A percentile compares a stretch with the other conserved stretches of the same genome.
These are phyloP conservation scores for Fusarium annulatum DNA, from an alignment of 2,329 filamentous ascomycete genomes.

Conservation along the genomic window DNA sequence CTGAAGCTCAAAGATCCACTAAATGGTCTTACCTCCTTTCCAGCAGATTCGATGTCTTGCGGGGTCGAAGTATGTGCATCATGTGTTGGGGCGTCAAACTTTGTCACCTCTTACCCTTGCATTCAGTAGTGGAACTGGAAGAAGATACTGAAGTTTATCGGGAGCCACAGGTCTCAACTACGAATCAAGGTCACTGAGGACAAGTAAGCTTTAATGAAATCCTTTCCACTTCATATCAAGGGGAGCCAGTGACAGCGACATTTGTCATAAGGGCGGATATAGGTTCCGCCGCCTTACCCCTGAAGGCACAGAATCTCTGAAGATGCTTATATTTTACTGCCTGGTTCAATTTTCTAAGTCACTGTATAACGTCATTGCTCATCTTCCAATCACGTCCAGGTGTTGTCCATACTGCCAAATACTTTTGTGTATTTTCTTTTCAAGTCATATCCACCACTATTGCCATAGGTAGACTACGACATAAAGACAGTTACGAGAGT, in stretches of 20 bases:
- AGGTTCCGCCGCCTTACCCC: not conserved
- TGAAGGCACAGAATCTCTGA: not conserved
- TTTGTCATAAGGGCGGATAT: not conserved
- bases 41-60: not conserved
- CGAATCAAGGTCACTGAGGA: fast-evolving
- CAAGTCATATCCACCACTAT: no score
- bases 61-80: not conserved
- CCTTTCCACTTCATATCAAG: not conserved
- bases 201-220: not conserved
- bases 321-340: no score
- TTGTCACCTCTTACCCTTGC: no score
- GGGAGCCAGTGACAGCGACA: not conserved
- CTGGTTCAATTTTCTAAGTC: no score
- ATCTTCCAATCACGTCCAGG: no score
- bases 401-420: no score
- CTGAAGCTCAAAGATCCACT: not conserved
- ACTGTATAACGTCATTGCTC: no score
- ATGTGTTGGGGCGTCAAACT: not conserved
- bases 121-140: not conserved
- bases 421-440: no score
- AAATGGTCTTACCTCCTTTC: fast-evolving
- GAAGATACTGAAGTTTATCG: not conserved
- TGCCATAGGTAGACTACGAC: no score
- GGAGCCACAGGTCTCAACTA: no score
- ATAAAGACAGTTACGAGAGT: no score